These are phyloP conservation scores for Globisporangium parvum DNA, from an alignment of 352 stramenopile species.

Conservation along the genomic window DNA sequence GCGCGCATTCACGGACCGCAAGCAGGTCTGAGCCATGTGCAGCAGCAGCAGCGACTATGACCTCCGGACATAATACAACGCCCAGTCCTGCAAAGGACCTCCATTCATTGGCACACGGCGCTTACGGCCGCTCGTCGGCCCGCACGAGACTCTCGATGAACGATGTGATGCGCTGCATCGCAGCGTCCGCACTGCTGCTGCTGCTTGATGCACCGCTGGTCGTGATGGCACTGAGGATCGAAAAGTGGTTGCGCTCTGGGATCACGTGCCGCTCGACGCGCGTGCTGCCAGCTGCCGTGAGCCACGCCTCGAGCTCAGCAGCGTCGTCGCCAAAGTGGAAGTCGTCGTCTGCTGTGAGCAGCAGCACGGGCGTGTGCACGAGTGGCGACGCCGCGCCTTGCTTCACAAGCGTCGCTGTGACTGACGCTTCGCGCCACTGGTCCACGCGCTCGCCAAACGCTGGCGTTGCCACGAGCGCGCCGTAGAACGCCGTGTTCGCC, in stretches of 20 bases:
- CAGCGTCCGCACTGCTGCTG: slow-evolving; percentile 13
- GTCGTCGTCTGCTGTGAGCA: slow-evolving; percentile 69
- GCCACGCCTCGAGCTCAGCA: slow-evolving; percentile 54
- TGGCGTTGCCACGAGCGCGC: slow-evolving; percentile 47
- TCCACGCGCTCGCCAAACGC: slow-evolving; percentile 65
- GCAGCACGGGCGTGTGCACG: slow-evolving; percentile 37
- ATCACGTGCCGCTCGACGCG: slow-evolving; percentile 39
- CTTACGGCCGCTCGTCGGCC: not conserved
- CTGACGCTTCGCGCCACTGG: slow-evolving; percentile 65
- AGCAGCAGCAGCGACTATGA: not conserved
- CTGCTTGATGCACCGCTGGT: slow-evolving; percentile 3
- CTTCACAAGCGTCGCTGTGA: slow-evolving; percentile 37
- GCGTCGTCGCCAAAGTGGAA: slow-evolving; percentile 80
- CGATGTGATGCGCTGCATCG: slow-evolving; percentile 38
- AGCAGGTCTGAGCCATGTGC: slow-evolving; percentile 60
- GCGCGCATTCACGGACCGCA: slow-evolving; percentile 82
- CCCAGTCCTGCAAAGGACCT: not conserved
- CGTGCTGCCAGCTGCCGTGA: slow-evolving; percentile 42
- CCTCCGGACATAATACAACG: not conserved
- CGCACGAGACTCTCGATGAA: slow-evolving; percentile 31
- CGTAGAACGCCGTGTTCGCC: slow-evolving; percentile 68
- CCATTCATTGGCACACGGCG: not conserved
- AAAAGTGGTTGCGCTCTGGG: slow-evolving; percentile 62
- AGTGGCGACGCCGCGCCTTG: slow-evolving; percentile 38
- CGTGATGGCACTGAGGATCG: slow-evolving; percentile 58